Evolutionary conservation across 2,329 filamentous ascomycete species (phyloP), one percentile per base, ranked within the genome.

Genomic region (Scolecobasidium constrictum): DNA sequence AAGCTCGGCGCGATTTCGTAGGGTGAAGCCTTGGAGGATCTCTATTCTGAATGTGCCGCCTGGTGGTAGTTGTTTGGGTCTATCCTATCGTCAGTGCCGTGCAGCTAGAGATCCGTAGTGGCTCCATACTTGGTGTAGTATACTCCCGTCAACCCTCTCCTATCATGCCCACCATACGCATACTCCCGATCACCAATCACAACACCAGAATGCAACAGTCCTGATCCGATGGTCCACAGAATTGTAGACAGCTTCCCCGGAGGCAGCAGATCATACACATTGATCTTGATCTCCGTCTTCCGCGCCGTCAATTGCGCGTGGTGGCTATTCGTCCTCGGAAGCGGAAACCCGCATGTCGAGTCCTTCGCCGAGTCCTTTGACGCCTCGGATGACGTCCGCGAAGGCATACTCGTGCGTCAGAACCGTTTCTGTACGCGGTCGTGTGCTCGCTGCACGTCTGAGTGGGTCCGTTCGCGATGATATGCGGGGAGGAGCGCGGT

Each of bases 171-270:
- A 35, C 86, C 86, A 54, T 86, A 93, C 17, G 86, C 86, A 57
- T 92, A 93, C 66, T 93, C 86, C 49, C 71, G 75, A 50, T 81
- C 77, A 57, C 81, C 80, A 61, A 92, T 85, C 33, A 87, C 83
- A 42, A 93, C 81, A 41, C 84, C 86, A 0, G 85, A 85, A 59
- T 93, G 86, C 4, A 92, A 73, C 23, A 93, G 76, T 4, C 81
- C 84, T 36, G 81, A 75, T 46, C 86, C 86, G 43, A 90, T 58
- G 16, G 78, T 73, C 86, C 86, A 93, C 21, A 93, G 72, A 11
- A 86, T 53, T 0, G 81, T 78, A n/a, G 84, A 81, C 31, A 92
- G 61, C 52, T 78, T 77, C 39, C 84, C 82, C 33, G 83, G 82
- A 31, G 83, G 79, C 13, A 88, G 67, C 5, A 87, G 67, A 59